Conservation (phyloP, 75 land plant genomes). For the Cupressus sempervirens region DNA sequence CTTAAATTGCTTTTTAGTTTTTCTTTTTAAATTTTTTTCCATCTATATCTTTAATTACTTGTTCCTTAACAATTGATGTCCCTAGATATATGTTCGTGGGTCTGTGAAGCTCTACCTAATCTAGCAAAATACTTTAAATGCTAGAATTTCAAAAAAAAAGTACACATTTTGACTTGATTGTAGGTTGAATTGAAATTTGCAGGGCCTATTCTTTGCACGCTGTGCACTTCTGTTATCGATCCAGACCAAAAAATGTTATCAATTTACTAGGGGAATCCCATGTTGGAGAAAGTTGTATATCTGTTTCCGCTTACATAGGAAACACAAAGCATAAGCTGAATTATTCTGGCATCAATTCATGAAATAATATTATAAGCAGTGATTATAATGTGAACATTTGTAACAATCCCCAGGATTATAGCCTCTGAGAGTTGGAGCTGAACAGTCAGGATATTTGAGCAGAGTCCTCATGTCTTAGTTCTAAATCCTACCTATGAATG, state of each 20-base stretch:
- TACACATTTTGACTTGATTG: not conserved
- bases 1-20: not conserved
- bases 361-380: not conserved
- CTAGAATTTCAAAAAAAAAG: not conserved
- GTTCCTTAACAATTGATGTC: not conserved
- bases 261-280: slow-evolving; percentile 65
- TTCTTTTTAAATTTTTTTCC: not conserved
- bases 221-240: slow-evolving; percentile 71
- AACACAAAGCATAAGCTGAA: too few species aligned
- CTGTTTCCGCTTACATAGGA: slow-evolving; percentile 25
- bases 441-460: too few species aligned
- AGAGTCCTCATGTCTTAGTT: too few species aligned
- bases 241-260: slow-evolving; percentile 52
- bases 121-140: not conserved
- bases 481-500: too few species aligned
- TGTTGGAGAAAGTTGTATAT: slow-evolving; percentile 29
- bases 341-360: not conserved
- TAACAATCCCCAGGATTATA: not conserved
- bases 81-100: not conserved
- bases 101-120: not conserved
- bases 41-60: not conserved
- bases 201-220: slow-evolving; percentile 78
- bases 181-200: slow-evolving; percentile 21
- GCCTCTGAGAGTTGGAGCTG: too few species aligned
- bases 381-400: not conserved